phyloP scores from a whole-genome alignment of 2,329 filamentous ascomycete genomes.

The Venturiaceae sp. region DNA sequence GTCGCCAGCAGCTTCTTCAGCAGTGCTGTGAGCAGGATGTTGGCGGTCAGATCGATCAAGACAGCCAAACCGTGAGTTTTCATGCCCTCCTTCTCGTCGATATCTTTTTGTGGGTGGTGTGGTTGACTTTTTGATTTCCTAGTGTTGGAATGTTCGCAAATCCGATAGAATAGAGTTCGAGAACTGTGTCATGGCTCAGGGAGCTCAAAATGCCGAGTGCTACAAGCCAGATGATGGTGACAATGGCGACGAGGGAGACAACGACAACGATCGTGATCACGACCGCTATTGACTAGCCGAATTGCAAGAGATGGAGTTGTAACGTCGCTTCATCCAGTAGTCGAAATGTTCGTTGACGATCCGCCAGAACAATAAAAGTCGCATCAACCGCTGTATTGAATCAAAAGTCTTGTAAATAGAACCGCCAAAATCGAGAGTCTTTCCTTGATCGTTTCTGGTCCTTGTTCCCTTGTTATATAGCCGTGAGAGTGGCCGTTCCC shows the following conservation, averaged over 20 bases:
- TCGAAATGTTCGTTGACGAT: neutral
- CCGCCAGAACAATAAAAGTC: neutral
- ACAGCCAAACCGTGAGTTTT: neutral
- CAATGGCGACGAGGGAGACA: neutral
- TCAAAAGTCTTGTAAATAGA: neutral
- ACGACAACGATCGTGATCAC: neutral
- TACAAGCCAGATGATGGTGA: neutral
- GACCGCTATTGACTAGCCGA: slow-evolving; percentile 1
- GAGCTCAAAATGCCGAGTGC: slow-evolving; percentile 2
- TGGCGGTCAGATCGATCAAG: neutral
- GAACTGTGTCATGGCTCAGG: neutral
- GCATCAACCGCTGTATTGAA: neutral
- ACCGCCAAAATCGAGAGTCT: neutral
- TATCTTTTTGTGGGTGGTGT: neutral
- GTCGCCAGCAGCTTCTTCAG: neutral
- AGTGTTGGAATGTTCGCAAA: neutral
- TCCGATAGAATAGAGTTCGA: neutral
- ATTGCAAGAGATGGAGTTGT: neutral
- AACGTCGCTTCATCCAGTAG: neutral
- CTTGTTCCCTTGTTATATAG: neutral
- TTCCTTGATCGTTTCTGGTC: neutral
- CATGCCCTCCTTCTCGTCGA: neutral
- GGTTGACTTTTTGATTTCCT: neutral
- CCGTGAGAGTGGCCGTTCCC: too few relatives aligned
- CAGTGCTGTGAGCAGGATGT: slow-evolving; percentile 4